Base-by-base conservation (phyloP, 108 stramenopile species). In the Nitzschia inconspicua region DNA sequence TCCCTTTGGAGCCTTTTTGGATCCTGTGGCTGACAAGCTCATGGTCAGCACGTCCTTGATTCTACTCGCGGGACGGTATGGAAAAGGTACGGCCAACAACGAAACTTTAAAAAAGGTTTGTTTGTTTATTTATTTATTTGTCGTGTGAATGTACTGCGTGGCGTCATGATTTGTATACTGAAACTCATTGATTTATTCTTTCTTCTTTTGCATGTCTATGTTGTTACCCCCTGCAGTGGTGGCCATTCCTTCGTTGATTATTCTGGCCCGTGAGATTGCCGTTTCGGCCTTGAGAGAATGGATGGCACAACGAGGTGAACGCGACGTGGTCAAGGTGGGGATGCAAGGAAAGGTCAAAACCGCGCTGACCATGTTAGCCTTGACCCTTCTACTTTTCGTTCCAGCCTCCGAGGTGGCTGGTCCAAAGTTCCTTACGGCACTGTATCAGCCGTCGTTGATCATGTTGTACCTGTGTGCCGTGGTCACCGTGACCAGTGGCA, bases 1-100 rank as follows among this genome's bases (percentile, higher is more conserved):
- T 30, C 62, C 83, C 6, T 68, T 96, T 70, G 97, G 97, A 4
- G 95, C 96, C 16, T 98, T 98, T 72, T 65, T 98, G 47, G 97
- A 98, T 72, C 97, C 97, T 19, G 97, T 98, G 7, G 96, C 96
- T 0, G 97, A 98, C 68, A 98, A 98, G 72, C 75, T 98, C 18
- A 93, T 96, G 92, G 97, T 98, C 2, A 74, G 83, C 13, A 94
- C 93, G 37, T 84, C 93, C 4, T 46, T 96, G 11, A 89, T 96
- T 47, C 63, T 95, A 4, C 60, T 96, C 16, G 53, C 93, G 19
- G 92, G 90, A 29, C 70, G 86, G 14, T 87, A 88, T 39, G 88
- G 86, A 0, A n/a, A n/a, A n/a, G n/a, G n/a, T n/a, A n/a, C n/a
- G n/a, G n/a, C n/a, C n/a, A n/a, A n/a, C n/a, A n/a, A n/a, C n/a